phyloP scores from a whole-genome alignment of 495 filamentous ascomycete genomes.

The Umbilicaria muhlenbergii region DNA sequence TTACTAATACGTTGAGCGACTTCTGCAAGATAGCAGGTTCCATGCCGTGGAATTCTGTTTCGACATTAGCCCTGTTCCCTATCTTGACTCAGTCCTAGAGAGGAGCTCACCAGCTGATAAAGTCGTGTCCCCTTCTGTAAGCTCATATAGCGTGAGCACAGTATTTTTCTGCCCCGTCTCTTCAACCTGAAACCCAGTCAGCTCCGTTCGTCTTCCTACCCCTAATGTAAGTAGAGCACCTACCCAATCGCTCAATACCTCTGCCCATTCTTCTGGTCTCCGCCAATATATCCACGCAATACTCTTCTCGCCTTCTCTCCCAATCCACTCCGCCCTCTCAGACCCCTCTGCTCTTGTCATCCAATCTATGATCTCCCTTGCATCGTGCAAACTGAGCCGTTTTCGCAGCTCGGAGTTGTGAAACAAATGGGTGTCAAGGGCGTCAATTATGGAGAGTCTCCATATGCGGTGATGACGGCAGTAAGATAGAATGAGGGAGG shows the following conservation, averaged over 20 bases:
- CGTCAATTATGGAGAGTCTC: conserved; percentile 48
- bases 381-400: conserved; percentile 43
- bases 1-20: conserved; percentile 64
- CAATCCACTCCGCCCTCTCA: conserved; percentile 54
- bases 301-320: conserved; percentile 18
- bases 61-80: neutral
- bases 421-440: conserved; percentile 42
- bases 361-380: conserved; percentile 51
- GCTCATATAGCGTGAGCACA: conserved; percentile 65
- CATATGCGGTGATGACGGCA: conserved; percentile 60
- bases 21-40: conserved; percentile 64
- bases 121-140: conserved; percentile 51
- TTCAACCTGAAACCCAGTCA: conserved; percentile 33
- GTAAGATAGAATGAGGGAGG: conserved; percentile 69
- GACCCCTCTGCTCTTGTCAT: conserved; percentile 50
- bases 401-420: conserved; percentile 35
- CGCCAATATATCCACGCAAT: conserved; percentile 54
- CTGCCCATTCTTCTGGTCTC: conserved; percentile 61
- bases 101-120: conserved; percentile 33
- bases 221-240: conserved; percentile 11
- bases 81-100: neutral
- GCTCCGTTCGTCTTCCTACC: neutral
- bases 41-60: conserved; percentile 72
- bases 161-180: conserved; percentile 55
- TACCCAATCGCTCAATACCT: conserved; percentile 42